Evolutionary conservation across 352 stramenopile genomes (phyloP), one percentile per base, ranked within the genome.

Genomic region (Phytophthora boehmeriae): DNA sequence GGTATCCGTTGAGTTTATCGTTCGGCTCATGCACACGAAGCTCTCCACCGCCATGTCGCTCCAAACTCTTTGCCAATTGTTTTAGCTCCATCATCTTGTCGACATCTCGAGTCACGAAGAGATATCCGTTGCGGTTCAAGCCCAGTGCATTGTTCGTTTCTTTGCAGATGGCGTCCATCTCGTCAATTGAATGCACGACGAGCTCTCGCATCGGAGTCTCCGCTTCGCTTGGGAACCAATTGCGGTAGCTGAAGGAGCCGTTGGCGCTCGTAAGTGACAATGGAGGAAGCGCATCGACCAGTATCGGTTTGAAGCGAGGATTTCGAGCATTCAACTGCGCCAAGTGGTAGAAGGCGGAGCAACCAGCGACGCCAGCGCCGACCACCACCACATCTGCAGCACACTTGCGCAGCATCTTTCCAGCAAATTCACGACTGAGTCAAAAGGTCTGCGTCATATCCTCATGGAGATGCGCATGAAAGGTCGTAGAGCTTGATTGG

Each of bases 171-270:
- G 80, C 63, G 62, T 93, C 81, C 38, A 91, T 83, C 47, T 89
- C 73, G 53, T 93, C 76, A 45, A 93, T 91, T 8, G 80, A 91
- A 35, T 83, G 78, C 35, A 79, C 82, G 51, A 91, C 84, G 16
- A 93, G 61, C 59, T 85, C 76, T 42, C 79, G 68, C 72, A 90
- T 90, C 13, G 79, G 71, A 30, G 79, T 73, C 59, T 91, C 81
- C 0, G 76, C 79, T 0, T 88, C 72, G 36, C 81, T 88, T 14
- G 84, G 81, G 65, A 90, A 93, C 84, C 84, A 93, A 63, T 93
- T 90, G 68, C 84, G 81, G 56, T 93, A 93, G 67, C 80, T 90
- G 47, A 91, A 93, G 49, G 83, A 90, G 2, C 83, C 83, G 66
- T 90, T 90, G 8, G 80, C 81, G 63, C 83, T 93, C 17, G 83